These are phyloP conservation scores for Fusarium graminum DNA, from an alignment of 2,329 filamentous ascomycete species.

Conservation along the genomic window DNA sequence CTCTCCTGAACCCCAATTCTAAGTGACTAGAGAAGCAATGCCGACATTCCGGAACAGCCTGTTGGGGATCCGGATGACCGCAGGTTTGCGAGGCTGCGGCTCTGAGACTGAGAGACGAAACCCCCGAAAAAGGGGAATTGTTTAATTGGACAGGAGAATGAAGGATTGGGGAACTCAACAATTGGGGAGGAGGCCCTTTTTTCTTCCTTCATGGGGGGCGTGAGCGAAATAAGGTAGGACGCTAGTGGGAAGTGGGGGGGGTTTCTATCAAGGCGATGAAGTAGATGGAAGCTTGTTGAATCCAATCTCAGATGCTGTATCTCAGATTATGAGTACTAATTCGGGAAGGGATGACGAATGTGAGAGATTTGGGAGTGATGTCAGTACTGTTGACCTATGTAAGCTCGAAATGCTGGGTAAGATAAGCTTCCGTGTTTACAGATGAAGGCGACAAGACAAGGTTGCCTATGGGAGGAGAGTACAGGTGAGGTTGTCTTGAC, in stretches of 20 bases:
- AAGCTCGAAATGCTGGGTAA: constrained; percentile 11
- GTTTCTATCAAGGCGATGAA: neutral
- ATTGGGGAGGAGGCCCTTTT: constrained; percentile 49
- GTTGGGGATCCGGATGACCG: constrained; percentile 49
- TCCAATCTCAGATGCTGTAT: constrained; percentile 15
- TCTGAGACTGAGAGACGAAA: constrained; percentile 32
- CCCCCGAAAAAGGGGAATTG: constrained; percentile 17
- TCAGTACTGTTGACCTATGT: neutral
- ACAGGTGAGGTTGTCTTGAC: constrained; percentile 8
- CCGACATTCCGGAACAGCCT: constrained; percentile 18
- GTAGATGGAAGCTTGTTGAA: constrained; percentile 12
- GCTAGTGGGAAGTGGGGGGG: constrained; percentile 40
- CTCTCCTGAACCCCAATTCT: constrained; percentile 1
- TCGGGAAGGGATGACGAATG: constrained; percentile 14
- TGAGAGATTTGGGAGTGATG: constrained; percentile 2
- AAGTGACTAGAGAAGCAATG: neutral
- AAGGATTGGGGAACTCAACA: constrained; percentile 50
- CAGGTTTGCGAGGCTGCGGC: constrained; percentile 41
- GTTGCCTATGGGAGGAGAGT: constrained; percentile 2
- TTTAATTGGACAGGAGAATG: constrained; percentile 40
- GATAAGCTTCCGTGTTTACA: constrained; percentile 18
- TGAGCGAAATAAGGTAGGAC: constrained; percentile 41
- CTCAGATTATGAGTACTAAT: neutral
- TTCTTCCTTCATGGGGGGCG: constrained; percentile 14
- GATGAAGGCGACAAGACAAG: neutral